Evolutionary conservation across 2,329 filamentous ascomycete genomes (phyloP).

Genomic region (Orbilia oligospora): DNA sequence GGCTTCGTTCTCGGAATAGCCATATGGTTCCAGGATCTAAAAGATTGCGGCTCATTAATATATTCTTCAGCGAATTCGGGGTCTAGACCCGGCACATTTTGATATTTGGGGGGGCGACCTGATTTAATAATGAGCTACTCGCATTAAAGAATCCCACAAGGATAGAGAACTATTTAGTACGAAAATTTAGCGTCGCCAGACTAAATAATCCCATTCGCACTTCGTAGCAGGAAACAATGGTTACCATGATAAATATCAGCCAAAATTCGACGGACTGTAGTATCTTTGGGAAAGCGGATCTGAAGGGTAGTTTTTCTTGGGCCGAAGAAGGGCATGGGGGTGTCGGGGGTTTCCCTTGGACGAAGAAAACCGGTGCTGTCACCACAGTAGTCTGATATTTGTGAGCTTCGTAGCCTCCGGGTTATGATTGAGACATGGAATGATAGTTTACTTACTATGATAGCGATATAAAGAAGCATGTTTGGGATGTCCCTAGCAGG

Average conservation of each 20-base stretch:
- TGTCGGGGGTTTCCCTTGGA: constrained; percentile 44
- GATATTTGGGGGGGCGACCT: constrained; percentile 67
- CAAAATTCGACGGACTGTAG: constrained; percentile 44
- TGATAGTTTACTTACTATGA: constrained; percentile 75
- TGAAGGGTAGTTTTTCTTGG: constrained; percentile 50
- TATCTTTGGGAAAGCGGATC: constrained; percentile 27
- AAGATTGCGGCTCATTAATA: not conserved
- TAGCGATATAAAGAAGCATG: constrained; percentile 86
- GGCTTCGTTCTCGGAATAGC: constrained; percentile 84
- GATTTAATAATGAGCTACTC: constrained; percentile 87
- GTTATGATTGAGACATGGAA: not conserved
- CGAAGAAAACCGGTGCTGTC: constrained; percentile 42
- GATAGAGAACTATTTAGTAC: constrained; percentile 78
- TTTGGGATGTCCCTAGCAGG: constrained; percentile 78
- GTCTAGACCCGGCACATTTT: not conserved
- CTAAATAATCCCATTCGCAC: not conserved
- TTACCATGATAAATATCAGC: constrained; percentile 54
- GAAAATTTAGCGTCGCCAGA: not conserved
- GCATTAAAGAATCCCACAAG: constrained; percentile 97
- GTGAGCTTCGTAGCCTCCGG: not conserved
- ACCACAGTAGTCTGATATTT: constrained; percentile 36
- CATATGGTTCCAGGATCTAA: constrained; percentile 83
- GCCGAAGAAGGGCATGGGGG: constrained; percentile 55
- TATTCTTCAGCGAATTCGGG: not conserved
- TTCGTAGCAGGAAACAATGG: not conserved